phyloP scores from a whole-genome alignment of 192 early-diverging fungal species.

The Coemansia sp. region DNA sequence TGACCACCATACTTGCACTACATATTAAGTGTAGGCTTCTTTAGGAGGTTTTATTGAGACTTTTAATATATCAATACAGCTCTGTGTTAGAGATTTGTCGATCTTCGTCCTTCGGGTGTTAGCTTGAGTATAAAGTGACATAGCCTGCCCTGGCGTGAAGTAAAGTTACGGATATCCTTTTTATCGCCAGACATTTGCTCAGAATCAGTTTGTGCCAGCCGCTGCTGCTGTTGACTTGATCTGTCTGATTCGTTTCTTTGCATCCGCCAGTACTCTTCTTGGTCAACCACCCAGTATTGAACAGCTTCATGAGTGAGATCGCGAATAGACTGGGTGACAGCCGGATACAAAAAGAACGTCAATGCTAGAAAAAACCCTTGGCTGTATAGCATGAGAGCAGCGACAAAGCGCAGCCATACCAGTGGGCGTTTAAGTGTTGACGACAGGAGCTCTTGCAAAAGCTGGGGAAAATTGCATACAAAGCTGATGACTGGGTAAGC shows the following conservation, averaged over 20 bases:
- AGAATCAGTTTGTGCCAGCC: neutral
- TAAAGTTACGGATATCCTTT: slow-evolving; percentile 34
- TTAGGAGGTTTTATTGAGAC: neutral
- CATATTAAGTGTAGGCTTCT: too few species aligned
- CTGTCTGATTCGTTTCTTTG: slow-evolving; percentile 9
- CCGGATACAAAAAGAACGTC: slow-evolving; percentile 48
- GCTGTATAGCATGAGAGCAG: slow-evolving; percentile 27
- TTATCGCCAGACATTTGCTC: slow-evolving; percentile 21
- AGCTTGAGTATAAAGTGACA: slow-evolving; percentile 37
- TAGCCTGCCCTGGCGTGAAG: slow-evolving; percentile 29
- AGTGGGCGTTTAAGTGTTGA: slow-evolving; percentile 21
- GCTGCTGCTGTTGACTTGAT: neutral
- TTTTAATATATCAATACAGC: neutral
- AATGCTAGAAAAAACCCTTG: slow-evolving; percentile 43
- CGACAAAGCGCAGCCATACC: slow-evolving; percentile 14
- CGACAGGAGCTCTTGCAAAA: slow-evolving; percentile 41
- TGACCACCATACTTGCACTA: too few species aligned
- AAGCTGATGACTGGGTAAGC: slow-evolving; percentile 50
- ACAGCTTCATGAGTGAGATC: slow-evolving; percentile 43
- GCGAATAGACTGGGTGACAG: slow-evolving; percentile 45
- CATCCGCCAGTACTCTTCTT: slow-evolving; percentile 53
- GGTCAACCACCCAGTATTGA: slow-evolving; percentile 53
- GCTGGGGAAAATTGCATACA: slow-evolving; percentile 44
- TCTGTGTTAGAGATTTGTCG: neutral
- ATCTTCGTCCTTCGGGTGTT: slow-evolving; percentile 39